These are phyloP conservation scores for Hirsutella rhossiliensis DNA, from an alignment of 2,329 filamentous ascomycete genomes.

Conservation along the genomic window DNA sequence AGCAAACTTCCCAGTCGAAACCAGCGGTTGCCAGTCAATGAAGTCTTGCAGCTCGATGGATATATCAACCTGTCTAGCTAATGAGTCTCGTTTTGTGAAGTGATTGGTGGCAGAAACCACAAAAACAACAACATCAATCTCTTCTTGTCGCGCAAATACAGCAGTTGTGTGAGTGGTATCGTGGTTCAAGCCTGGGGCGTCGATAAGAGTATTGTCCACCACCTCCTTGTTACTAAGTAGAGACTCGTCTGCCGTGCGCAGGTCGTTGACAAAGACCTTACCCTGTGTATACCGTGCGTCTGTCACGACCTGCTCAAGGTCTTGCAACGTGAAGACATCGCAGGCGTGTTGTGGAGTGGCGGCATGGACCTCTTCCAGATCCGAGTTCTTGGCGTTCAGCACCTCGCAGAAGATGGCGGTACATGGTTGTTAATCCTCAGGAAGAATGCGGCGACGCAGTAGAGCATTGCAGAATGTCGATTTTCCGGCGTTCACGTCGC, in stretches of 20 bases:
- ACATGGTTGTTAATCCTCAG: constrained; percentile 95
- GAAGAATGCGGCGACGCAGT: constrained; percentile 78
- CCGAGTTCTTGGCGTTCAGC: constrained; percentile 77
- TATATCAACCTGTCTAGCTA: constrained; percentile 77
- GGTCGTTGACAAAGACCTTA: constrained; percentile 93
- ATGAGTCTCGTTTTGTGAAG: constrained; percentile 75
- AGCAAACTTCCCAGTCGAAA: constrained; percentile 85
- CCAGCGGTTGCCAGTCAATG: constrained; percentile 74
- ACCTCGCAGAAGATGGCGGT: constrained; percentile 99
- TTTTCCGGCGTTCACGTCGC: constrained; percentile 93
- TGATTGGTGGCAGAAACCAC: constrained; percentile 97
- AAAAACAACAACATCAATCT: constrained; percentile 97
- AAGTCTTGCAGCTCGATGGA: constrained; percentile 88
- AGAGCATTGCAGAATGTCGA: constrained; percentile 98
- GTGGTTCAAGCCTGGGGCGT: constrained; percentile 88
- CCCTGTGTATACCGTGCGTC: constrained; percentile 85
- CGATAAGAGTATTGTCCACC: constrained; percentile 94
- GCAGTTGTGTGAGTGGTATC: constrained; percentile 96
- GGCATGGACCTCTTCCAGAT: constrained; percentile 89
- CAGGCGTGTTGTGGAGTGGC: constrained; percentile 93
- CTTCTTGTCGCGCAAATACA: constrained; percentile 91
- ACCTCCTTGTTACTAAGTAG: constrained; percentile 95
- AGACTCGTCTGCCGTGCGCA: constrained; percentile 80
- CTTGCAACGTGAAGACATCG: constrained; percentile 65
- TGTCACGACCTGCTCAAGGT: constrained; percentile 79